phyloP scores from a whole-genome alignment of 306 rosid species.

The Inga leiocalycina region DNA sequence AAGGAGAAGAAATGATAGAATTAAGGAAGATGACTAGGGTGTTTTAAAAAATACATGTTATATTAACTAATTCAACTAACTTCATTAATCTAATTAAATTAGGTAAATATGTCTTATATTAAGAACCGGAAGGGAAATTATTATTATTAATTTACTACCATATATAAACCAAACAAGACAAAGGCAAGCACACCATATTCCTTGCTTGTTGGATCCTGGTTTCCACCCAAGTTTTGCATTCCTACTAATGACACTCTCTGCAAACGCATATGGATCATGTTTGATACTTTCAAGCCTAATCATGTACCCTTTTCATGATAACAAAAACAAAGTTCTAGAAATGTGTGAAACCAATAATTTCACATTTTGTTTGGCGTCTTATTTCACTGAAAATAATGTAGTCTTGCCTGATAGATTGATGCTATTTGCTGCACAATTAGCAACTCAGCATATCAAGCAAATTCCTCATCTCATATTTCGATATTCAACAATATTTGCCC shows the following conservation, averaged over 20 bases:
- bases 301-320: not conserved
- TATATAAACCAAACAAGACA: not conserved
- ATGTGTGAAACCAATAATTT: not conserved
- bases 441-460: no score
- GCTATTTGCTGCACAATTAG: not conserved
- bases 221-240: not conserved
- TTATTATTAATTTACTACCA: no score
- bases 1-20: no score
- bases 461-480: no score
- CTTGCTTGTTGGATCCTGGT: not conserved
- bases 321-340: not conserved
- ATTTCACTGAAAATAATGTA: not conserved
- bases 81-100: no score
- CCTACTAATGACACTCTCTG: not conserved
- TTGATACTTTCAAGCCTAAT: not conserved
- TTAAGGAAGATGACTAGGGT: no score
- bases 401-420: not conserved
- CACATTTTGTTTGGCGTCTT: not conserved
- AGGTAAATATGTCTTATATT: no score
- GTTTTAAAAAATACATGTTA: no score
- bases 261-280: not conserved
- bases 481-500: no score
- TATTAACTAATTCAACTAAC: no score
- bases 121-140: no score
- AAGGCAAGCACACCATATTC: not conserved